These are phyloP conservation scores for Eucalyptus pauciflora DNA, from an alignment of 345 rosid species.

Conservation along the genomic window DNA sequence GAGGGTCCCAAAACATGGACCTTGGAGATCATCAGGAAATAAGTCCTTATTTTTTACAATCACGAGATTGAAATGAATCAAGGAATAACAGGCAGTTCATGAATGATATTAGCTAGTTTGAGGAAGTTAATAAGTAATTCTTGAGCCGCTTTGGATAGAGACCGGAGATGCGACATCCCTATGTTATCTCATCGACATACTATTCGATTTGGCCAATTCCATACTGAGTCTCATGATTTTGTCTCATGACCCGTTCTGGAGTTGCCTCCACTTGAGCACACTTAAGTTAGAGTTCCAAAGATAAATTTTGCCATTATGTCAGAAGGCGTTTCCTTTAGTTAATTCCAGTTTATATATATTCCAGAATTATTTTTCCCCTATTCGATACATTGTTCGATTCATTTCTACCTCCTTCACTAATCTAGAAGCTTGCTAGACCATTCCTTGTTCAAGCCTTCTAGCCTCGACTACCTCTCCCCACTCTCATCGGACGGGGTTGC, in stretches of 20 bases:
- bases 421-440: neutral
- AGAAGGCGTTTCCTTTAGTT: too few relatives aligned
- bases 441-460: neutral
- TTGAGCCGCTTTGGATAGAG: neutral
- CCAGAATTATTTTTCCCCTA: too few relatives aligned
- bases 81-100: neutral
- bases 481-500: accelerated
- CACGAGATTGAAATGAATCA: neutral
- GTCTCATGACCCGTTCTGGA: accelerated
- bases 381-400: neutral
- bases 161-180: neutral
- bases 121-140: neutral
- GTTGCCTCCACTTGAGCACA: neutral
- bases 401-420: neutral
- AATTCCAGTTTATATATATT: too few relatives aligned
- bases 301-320: too few relatives aligned
- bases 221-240: neutral
- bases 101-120: neutral
- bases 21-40: neutral
- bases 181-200: too few relatives aligned
- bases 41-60: neutral
- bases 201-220: too few relatives aligned
- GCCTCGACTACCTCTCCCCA: neutral
- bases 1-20: neutral
- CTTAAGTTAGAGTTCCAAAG: neutral